Evolutionary conservation across 2,329 filamentous ascomycete species (phyloP).

Genomic region (Arthrobotrys megalospora): DNA sequence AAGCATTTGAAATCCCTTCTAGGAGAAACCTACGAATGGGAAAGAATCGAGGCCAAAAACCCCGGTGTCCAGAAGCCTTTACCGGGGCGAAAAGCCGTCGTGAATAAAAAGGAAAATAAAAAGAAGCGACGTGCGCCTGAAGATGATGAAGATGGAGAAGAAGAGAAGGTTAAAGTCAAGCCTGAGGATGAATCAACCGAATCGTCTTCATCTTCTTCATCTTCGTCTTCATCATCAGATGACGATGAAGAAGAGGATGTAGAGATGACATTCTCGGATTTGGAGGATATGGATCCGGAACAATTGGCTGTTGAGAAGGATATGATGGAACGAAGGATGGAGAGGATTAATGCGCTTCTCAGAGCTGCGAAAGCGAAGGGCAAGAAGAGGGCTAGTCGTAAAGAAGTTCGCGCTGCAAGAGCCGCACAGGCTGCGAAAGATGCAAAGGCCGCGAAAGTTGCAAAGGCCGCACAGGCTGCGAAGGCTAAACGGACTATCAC

Average conservation of each 20-base stretch:
- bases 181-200: conserved; percentile 46
- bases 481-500: conserved; percentile 50
- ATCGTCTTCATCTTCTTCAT: conserved; percentile 21
- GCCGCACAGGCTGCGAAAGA: conserved; percentile 1
- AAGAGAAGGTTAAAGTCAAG: conserved; percentile 46
- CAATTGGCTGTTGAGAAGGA: conserved; percentile 47
- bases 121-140: conserved; percentile 42
- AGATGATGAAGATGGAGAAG: conserved; percentile 14
- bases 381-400: conserved; percentile 18
- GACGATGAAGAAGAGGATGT: conserved; percentile 59
- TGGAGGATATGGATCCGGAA: conserved; percentile 49
- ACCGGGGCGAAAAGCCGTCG: conserved; percentile 9
- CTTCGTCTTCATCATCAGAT: neutral
- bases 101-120: conserved; percentile 12
- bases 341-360: conserved; percentile 40
- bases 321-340: conserved; percentile 41
- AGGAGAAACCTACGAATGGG: conserved; percentile 62
- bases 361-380: conserved; percentile 43
- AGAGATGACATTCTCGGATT: conserved; percentile 51
- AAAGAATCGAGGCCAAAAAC: conserved; percentile 59
- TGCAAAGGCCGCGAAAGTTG: conserved; percentile 8
- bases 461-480: neutral
- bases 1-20: conserved; percentile 62
- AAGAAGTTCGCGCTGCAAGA: conserved; percentile 19
- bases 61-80: conserved; percentile 29